Conservation (phyloP, 768 basidiomycete species). For the Mycena olivaceomarginata region DNA sequence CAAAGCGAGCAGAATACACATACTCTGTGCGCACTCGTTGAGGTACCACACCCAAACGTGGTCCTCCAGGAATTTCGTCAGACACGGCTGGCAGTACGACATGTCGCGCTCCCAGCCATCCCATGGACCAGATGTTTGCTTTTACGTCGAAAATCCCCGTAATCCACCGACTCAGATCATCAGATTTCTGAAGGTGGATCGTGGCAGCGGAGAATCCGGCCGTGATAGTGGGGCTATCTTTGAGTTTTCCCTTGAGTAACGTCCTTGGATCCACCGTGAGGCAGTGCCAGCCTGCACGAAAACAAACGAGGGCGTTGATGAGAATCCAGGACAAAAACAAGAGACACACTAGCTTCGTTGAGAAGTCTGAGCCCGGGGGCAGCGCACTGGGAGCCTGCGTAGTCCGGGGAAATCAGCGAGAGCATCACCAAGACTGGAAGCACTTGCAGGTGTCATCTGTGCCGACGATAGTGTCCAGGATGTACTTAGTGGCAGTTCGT, state of each 20-base stretch:
- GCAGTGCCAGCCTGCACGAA: slow-evolving; percentile 25
- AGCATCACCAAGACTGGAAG: too few relatives aligned
- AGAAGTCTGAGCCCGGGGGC: slow-evolving; percentile 26
- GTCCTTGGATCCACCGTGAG: not conserved
- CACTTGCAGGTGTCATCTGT: not conserved
- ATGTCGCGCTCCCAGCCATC: slow-evolving; percentile 4
- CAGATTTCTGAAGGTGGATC: not conserved
- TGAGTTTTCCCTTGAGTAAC: slow-evolving; percentile 8
- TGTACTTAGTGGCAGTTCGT: not conserved
- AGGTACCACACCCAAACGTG: slow-evolving; percentile 34
- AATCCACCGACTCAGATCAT: not conserved
- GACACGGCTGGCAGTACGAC: slow-evolving; percentile 34
- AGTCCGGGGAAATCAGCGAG: not conserved
- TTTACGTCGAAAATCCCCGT: not conserved
- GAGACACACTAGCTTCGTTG: slow-evolving; percentile 32
- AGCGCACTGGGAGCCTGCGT: slow-evolving; percentile 35
- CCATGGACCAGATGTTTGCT: not conserved
- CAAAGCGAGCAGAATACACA: not conserved
- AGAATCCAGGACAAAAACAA: not conserved
- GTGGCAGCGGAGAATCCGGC: not conserved
- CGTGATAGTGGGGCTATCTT: not conserved
- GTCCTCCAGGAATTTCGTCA: slow-evolving; percentile 30
- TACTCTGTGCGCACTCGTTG: slow-evolving; percentile 1
- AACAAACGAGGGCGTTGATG: not conserved
- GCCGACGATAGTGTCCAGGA: not conserved